These are phyloP conservation scores for Raffaelea deltoideospora DNA, from an alignment of 2,329 filamentous ascomycete species.

Conservation along the genomic window DNA sequence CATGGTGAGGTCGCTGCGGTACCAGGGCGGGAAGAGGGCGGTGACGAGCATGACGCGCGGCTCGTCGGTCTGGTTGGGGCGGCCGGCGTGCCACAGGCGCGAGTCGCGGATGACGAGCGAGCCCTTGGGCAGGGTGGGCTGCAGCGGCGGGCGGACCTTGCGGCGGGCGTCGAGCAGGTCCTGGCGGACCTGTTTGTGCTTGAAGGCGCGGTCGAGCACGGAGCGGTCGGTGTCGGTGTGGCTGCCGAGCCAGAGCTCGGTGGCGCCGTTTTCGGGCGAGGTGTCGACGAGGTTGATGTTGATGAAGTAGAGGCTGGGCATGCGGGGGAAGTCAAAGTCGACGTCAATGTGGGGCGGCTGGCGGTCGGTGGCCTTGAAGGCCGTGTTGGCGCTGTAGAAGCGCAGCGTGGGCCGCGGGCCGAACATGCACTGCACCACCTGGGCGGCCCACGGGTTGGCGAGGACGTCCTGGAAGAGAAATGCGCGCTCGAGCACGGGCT, in stretches of 20 bases:
- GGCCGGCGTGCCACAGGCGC: conserved; percentile 32
- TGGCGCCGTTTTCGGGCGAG: conserved; percentile 1
- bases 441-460: conserved; percentile 35
- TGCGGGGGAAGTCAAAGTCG: conserved; percentile 36
- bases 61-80: conserved; percentile 27
- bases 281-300: conserved; percentile 22
- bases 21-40: conserved; percentile 3
- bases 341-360: conserved; percentile 45
- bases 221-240: conserved; percentile 12
- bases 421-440: conserved; percentile 38
- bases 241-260: conserved; percentile 2
- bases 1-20: background rate
- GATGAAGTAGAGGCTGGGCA: conserved; percentile 38
- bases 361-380: conserved; percentile 31
- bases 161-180: conserved; percentile 17
- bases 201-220: conserved; percentile 26
- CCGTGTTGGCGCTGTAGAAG: conserved; percentile 42
- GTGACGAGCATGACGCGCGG: conserved; percentile 23
- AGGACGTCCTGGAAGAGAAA: conserved; percentile 36
- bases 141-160: conserved; percentile 14
- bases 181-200: conserved; percentile 30
- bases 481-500: conserved; percentile 34
- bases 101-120: conserved; percentile 29
- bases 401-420: conserved; percentile 39
- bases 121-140: conserved; percentile 26